These are phyloP conservation scores for Xylaria telfairii DNA, from an alignment of 495 filamentous ascomycete species.

Conservation along the genomic window DNA sequence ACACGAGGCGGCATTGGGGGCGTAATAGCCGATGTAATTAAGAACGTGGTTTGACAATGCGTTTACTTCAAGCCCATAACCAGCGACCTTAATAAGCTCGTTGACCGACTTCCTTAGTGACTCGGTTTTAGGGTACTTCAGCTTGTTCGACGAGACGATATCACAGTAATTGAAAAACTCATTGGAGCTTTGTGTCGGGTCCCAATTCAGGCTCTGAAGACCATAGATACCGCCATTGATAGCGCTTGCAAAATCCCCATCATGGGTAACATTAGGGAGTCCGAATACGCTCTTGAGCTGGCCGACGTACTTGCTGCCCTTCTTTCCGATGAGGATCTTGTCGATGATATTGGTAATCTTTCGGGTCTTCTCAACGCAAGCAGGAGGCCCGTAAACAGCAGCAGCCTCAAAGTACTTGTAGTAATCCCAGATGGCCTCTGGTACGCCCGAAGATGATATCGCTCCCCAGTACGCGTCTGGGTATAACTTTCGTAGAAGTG, in stretches of 20 bases:
- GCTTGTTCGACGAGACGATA: constrained; percentile 56
- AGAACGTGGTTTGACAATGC: constrained; percentile 61
- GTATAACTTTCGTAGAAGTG: constrained; percentile 72
- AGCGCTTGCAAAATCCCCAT: constrained; percentile 66
- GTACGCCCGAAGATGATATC: constrained; percentile 74
- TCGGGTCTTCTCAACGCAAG: constrained; percentile 62
- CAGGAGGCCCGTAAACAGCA: constrained; percentile 54
- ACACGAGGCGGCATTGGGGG: constrained; percentile 45
- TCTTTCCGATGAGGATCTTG: constrained; percentile 64
- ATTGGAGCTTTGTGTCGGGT: constrained; percentile 61
- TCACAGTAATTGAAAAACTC: constrained; percentile 65
- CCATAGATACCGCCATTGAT: constrained; percentile 57
- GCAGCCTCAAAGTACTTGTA: constrained; percentile 75
- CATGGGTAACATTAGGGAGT: constrained; percentile 60
- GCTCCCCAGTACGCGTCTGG: constrained; percentile 72
- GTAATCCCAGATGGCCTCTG: constrained; percentile 72
- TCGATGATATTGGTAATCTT: constrained; percentile 67
- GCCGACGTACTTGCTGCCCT: constrained; percentile 48
- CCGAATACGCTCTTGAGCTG: constrained; percentile 68
- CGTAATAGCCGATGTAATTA: constrained; percentile 69
- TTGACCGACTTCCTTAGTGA: constrained; percentile 47
- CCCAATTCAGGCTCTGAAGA: constrained; percentile 74
- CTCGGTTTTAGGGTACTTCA: constrained; percentile 55
- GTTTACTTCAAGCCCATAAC: constrained; percentile 57
- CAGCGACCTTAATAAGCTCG: constrained; percentile 58